phyloP scores from a whole-genome alignment of 139 green algal genomes.

The Coelastrella sp. region DNA sequence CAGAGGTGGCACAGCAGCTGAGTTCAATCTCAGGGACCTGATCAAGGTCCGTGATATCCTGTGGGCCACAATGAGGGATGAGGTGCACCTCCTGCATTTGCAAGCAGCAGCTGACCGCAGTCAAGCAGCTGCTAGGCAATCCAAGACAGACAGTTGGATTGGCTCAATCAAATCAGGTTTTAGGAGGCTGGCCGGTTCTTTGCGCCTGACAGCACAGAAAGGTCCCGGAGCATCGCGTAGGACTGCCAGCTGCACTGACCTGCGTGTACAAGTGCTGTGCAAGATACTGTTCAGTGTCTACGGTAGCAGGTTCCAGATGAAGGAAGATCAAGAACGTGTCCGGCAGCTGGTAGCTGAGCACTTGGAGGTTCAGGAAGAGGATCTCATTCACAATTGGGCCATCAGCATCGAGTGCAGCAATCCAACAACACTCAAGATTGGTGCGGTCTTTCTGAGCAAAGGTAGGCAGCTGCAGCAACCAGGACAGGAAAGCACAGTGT shows the following conservation, averaged over 20 bases:
- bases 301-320: not conserved
- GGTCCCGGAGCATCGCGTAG: not conserved
- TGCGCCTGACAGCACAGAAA: not conserved
- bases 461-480: too few species aligned
- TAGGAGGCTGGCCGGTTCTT: too few species aligned
- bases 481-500: too few species aligned
- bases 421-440: constrained; percentile 42
- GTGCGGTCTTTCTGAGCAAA: constrained; percentile 49
- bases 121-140: too few species aligned
- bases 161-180: too few species aligned
- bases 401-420: constrained; percentile 29
- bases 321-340: constrained; percentile 36
- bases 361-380: not conserved
- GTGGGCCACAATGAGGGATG: constrained; percentile 47
- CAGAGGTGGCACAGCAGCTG: constrained; percentile 1
- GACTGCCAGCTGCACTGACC: constrained; percentile 13
- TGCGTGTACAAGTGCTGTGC: constrained; percentile 33
- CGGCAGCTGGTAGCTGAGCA: constrained; percentile 4
- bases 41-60: constrained; percentile 57
- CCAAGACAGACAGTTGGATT: too few species aligned
- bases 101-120: constrained; percentile 15
- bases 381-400: not conserved
- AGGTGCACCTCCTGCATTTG: constrained; percentile 48
- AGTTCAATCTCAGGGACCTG: constrained; percentile 60
- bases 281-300: constrained; percentile 51